Evolutionary conservation across 768 basidiomycete genomes (phyloP).

Genomic region (Lanmaoa rubissima): DNA sequence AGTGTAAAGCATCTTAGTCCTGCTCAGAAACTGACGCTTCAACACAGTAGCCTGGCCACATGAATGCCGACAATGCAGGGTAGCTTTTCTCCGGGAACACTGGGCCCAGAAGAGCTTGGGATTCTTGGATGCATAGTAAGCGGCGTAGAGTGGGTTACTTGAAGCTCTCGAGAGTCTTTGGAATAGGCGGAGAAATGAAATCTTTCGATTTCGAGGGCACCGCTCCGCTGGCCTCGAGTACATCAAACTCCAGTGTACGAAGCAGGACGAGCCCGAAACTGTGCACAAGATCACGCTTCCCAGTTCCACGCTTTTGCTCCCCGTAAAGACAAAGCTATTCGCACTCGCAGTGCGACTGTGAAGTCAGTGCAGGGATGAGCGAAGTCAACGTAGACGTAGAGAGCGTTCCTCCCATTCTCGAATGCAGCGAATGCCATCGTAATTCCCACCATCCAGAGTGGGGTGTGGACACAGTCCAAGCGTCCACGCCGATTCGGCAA

Average conservation of each 20-base stretch:
- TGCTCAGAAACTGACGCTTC: too few species aligned
- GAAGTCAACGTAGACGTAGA: constrained; percentile 18
- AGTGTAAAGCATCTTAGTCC: too few species aligned
- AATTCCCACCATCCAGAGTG: constrained; percentile 21
- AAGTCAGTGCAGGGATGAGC: constrained; percentile 5
- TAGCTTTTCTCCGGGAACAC: too few species aligned
- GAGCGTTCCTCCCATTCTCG: too few species aligned
- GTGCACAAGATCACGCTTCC: too few species aligned
- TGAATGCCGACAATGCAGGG: too few species aligned
- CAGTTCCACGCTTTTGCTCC: too few species aligned
- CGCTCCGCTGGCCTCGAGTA: constrained; percentile 13
- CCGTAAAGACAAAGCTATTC: constrained; percentile 11
- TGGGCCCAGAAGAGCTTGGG: constrained; percentile 13
- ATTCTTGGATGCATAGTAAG: constrained; percentile 63
- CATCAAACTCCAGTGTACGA: not conserved
- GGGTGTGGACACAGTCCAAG: constrained; percentile 22
- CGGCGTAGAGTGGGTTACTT: constrained; percentile 42
- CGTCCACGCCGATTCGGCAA: constrained; percentile 18
- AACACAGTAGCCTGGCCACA: too few species aligned
- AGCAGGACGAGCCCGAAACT: too few species aligned
- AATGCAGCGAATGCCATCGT: constrained; percentile 30
- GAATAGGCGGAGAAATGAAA: not conserved
- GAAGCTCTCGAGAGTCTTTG: not conserved
- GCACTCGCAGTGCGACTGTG: not conserved
- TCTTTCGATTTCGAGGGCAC: not conserved